A percentile compares a stretch with the other conserved stretches of the same genome.
Evolutionary conservation across 805 yeast species (phyloP).

Genomic region (Metschnikowia noctiluminum): DNA sequence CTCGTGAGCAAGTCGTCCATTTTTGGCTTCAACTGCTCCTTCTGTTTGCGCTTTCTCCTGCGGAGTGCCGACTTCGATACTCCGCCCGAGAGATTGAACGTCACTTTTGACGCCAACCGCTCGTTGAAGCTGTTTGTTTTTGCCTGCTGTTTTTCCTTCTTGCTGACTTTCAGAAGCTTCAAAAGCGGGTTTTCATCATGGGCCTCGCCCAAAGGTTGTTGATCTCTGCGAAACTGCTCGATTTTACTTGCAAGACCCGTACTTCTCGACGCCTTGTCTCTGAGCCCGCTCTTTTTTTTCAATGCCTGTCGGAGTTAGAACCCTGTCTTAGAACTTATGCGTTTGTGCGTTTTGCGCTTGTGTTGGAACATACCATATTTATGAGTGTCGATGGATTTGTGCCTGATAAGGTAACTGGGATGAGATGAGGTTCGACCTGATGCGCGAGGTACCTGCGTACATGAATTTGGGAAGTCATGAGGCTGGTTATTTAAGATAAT

Average conservation of each 20-base stretch:
- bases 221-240: constrained; percentile 24
- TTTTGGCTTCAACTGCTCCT: constrained; percentile 63
- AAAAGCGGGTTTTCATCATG: constrained; percentile 47
- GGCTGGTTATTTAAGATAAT: no score
- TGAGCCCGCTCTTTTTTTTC: constrained; percentile 34
- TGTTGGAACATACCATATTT: no score
- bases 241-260: constrained; percentile 25
- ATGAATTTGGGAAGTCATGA: no score
- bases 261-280: constrained; percentile 29
- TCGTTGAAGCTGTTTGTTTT: constrained; percentile 38
- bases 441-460: no score
- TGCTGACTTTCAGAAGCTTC: constrained; percentile 50
- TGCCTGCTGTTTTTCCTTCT: constrained; percentile 47
- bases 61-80: constrained; percentile 65
- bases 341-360: no score
- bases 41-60: constrained; percentile 57
- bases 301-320: constrained; percentile 8
- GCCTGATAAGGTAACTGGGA: no score
- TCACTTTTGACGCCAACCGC: constrained; percentile 24
- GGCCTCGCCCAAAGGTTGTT: constrained; percentile 8
- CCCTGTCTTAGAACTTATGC: no score
- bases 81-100: constrained; percentile 38
- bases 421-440: no score
- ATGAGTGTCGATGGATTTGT: no score
- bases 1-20: constrained; percentile 60